Base-by-base conservation (phyloP, 306 rosid genomes). In the Castanea mollissima region DNA sequence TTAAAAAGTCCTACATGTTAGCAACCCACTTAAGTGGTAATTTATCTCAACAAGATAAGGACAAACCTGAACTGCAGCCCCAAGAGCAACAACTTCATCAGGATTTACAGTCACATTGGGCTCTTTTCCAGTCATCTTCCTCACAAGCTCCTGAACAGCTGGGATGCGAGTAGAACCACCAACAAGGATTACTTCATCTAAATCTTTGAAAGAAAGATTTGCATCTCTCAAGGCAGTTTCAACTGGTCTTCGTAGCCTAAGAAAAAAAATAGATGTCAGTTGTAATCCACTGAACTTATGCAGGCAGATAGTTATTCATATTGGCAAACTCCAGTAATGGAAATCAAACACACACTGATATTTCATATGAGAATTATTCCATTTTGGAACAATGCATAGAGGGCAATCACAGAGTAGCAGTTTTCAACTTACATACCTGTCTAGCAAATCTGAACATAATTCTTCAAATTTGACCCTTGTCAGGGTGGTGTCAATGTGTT, bases 141-240 rank as follows among this genome's bases (percentile, higher is more conserved):
- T 92, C 5, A 94, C 97, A 69, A 94, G 94, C 82, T 90, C 97
- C 80, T 94, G 98, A 74, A 89, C 96, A 51, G 97, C 96, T 41
- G 97, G 98, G 10, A 92, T 94, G 73, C 97, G 96, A 59, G 94
- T 92, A 44, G 97, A 94, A 27, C 98, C 98, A 71, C 98, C 98
- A 74, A 94, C 98, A 75, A 94, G 97, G 78, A 94, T 92, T 18
- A 92, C 96, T 83, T 95, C 99, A 27, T 95, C 99, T 59, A 95
- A 9, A 84, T 95, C 98, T 62, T 88, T 95, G 38, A 89, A 74
- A 2, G 97, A 83, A 74, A 95, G 97, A 38, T 95, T 95, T 51
- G 98, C 99, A 84, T 95, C 97, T 90, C 96, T 91, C 87, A 95
- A 86, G 20, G 99, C 79, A 71, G 86, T 90, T 75, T 95, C 96